Percentiles rank a stretch among this genome's conserved stretches.
Conservation (phyloP, 179 eudicot species). For the Beta macrorhiza region DNA sequence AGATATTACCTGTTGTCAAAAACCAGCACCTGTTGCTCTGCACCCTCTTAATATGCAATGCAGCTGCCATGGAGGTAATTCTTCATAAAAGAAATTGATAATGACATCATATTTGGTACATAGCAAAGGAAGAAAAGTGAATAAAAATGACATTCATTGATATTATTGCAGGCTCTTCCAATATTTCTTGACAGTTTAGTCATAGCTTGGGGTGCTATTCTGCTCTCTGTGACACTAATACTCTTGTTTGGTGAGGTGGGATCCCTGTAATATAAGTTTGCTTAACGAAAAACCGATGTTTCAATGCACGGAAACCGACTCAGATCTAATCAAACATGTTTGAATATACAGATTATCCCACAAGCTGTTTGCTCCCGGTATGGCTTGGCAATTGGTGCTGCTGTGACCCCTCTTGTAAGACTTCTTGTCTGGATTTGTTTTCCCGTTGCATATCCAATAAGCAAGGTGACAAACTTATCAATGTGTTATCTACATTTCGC, state of each 20-base stretch:
- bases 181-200: conserved; percentile 39
- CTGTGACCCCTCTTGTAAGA: conserved; percentile 34
- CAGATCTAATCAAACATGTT: neutral
- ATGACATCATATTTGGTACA: neutral
- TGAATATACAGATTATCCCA: conserved; percentile 29
- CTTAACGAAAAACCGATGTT: neutral
- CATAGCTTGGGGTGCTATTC: conserved; percentile 29
- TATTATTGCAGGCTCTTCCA: conserved; percentile 36
- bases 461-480: conserved; percentile 32
- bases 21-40: conserved; percentile 40
- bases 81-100: neutral
- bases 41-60: conserved; percentile 45
- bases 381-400: conserved; percentile 37
- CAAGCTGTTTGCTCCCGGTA: conserved; percentile 34
- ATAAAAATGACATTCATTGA: neutral
- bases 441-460: conserved; percentile 40
- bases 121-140: neutral
- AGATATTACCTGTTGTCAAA: conserved; percentile 40
- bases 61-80: conserved; percentile 47
- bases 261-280: neutral
- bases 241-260: conserved; percentile 37
- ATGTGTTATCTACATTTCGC: neutral
- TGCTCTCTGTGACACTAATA: conserved; percentile 36
- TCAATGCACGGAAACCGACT: neutral
- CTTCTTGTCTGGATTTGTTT: conserved; percentile 36